Base-by-base conservation (phyloP, 257 asterid genomes). In the Mentha longifolia region DNA sequence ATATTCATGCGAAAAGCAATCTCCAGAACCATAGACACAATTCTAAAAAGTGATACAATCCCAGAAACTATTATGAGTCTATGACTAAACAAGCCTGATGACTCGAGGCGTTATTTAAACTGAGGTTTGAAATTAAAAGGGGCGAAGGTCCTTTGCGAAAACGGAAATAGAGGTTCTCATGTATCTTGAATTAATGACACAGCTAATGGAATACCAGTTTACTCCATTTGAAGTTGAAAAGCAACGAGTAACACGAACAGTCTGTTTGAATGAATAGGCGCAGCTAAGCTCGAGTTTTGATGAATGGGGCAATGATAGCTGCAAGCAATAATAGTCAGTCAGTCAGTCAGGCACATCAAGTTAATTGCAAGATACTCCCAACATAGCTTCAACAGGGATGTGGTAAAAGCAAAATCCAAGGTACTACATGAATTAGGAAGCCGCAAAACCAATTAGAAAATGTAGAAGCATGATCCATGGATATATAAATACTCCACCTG, bases 31-130 rank as follows among this genome's bases (percentile, higher is more conserved):
- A 8, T 31, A 12, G 16, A 45, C 31, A 42, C 13, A 64, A 41
- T 59, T 57, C 67, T 33, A 43, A 60, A 49, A 45, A 43, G 37
- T 16, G 19, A 64, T 2, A 54, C 13, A 39, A 52, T 39, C 22
- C 37, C 63, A 13, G 42, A 37, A 37, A 1, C 42, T 4, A 8
- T 37, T 37, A 37, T n/a, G n/a, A n/a, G n/a, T n/a, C n/a, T n/a
- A n/a, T 22, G 25, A 62, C 72, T 70, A 54, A 66, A 17, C 73
- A 70, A 14, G 76, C 76, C 80, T 62, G 50, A 13, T 43, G 15
- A 64, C n/a, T 55, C 60, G 28, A 72, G 84, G 78, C 76, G 8
- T 80, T 76, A 80, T 65, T 69, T 50, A 75, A 67, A 56, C 64
- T 47, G 68, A 17, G 61, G 62, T 67, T 61, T 28, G 16, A 39